Base-by-base conservation (phyloP, 2,329 filamentous ascomycete genomes). In the Tolypocladium endophyticum region DNA sequence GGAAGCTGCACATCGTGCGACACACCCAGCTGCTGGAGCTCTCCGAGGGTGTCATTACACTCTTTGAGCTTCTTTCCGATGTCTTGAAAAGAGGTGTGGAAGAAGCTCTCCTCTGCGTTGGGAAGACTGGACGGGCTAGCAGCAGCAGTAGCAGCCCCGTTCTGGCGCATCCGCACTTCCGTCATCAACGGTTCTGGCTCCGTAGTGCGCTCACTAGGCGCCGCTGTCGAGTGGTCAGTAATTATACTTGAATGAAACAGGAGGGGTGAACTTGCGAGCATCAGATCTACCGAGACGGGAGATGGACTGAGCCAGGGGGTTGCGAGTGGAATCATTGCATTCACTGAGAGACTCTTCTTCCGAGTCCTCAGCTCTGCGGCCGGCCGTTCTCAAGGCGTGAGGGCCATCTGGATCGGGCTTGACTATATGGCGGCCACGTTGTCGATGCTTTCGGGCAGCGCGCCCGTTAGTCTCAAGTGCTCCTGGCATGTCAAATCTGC, bases 1-100 rank as follows among this genome's bases (percentile, higher is more conserved):
- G 92, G 90, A 0, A 96, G 76, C 0, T 84, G 82, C 0, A 90
- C 82, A 5, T 85, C 82, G 23, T 88, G 83, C 56, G 88, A 85
- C 0, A 96, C 85, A 0, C 88, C 89, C 0, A 93, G 79, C 7
- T 86, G 80, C 57, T 90, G 84, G 0, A 96, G 80, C 55, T 87
- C 82, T 3, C 83, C 83, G 0, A 91, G 80, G 0, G 83, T 83
- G 55, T 88, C 79, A 2, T 90, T 86, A 56, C 86, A 83, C 0
- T 81, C 78, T 57, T 87, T 88, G 1, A 88, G 74, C 54, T 84
- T 79, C n/a, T 79, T 77, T 0, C 85, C 86, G 5, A 91, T 83
- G 8, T 81, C 79, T 52, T 73, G 71, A 45, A 78, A 78, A 0
- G 76, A 78, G 2, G 71, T 72, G 47, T 77, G 72, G 43, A 77